Base-by-base conservation (phyloP, 2,329 filamentous ascomycete species). In the Aspergillus fijiensis region DNA sequence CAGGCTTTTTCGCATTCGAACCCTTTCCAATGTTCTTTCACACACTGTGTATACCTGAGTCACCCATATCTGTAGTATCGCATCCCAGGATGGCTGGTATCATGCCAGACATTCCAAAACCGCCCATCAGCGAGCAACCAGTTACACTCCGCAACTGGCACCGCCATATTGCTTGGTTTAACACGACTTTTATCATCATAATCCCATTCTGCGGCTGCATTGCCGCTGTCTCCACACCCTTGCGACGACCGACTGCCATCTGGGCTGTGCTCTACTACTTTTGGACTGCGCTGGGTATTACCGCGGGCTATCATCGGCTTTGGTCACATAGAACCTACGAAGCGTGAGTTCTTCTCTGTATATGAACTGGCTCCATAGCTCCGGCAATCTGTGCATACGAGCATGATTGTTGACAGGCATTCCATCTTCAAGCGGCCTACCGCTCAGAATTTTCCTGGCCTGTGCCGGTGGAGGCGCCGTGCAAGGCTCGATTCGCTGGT, bases 221-320 rank as follows among this genome's bases (percentile, higher is more conserved):
- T 9, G 27, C 51, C 5, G 31, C 31, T 23, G 31, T 54, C 1
- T 45, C 7, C n/a, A 45, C 39, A 2, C 49, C 53, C 11, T 45
- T 60, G 16, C n/a, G 11, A 35, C 31, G 16, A 14, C 35, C 39
- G 3, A 60, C 58, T 2, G 16, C 54, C 5, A 49, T 53, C 54
- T 51, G 48, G 25, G 51, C 58, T 19, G 23, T 45, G 1, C 16
- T 57, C 5, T 60, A 60, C 54, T 60, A 57, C 31, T n/a, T 60
- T 7, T 21, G 51, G 3, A 57, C 58, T 12, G 27, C 29, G 29
- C 27, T 50, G 4, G 49, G 39, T 4, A 33, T 60, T 10, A 60
- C 54, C 2, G 54, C 55, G n/a, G 57, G 55, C 12, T 62, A 62
- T 49, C 60, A 62, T 27, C 58, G 60, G 14, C 48, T 62, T 12